Base-by-base conservation (phyloP, 139 green algal genomes). In the Asterochloris erici region DNA sequence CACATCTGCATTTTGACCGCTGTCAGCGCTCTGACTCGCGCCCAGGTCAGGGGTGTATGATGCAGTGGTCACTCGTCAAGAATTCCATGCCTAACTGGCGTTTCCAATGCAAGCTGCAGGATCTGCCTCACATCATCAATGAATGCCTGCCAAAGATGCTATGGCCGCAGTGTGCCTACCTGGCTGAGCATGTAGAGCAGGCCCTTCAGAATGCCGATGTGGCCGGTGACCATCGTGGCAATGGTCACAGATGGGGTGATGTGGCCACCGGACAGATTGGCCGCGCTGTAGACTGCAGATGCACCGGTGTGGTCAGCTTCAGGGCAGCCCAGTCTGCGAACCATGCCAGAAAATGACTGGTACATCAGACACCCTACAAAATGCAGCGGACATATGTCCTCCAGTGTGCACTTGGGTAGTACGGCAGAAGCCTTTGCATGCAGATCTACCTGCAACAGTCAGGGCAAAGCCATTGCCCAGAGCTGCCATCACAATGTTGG, bases 161-260 rank as follows among this genome's bases (percentile, higher is more conserved):
- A 54, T 6, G 38, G 38, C 38, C 38, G 6, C 38, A 54, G 4
- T 10, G 38, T 54, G 38, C 38, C 6, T 28, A 93, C 86, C 87
- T 94, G 91, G 21, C 86, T 84, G 60, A 82, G 61, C 74, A 92
- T 92, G 89, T 95, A 95, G 47, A 87, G 73, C 64, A 93, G 82
- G 16, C 88, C 89, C 68, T 90, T 91, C 82, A 86, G 87, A 85
- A 89, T 90, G 74, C 84, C 85, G 79, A 93, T 91, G 84, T 95
- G 91, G 12, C 91, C 91, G 26, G 87, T 93, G 80, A 92, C 91
- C 54, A 94, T 93, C 61, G 93, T 88, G 10, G 90, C 88, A 68
- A 94, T 89, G 9, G 86, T 91, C 0, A 95, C 90, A 17, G 91
- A 90, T 6, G 91, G 91, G 81, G 93, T 95, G 17, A 95, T 81